phyloP scores from a whole-genome alignment of 2,329 filamentous ascomycete genomes.

The Fusarium napiforme region DNA sequence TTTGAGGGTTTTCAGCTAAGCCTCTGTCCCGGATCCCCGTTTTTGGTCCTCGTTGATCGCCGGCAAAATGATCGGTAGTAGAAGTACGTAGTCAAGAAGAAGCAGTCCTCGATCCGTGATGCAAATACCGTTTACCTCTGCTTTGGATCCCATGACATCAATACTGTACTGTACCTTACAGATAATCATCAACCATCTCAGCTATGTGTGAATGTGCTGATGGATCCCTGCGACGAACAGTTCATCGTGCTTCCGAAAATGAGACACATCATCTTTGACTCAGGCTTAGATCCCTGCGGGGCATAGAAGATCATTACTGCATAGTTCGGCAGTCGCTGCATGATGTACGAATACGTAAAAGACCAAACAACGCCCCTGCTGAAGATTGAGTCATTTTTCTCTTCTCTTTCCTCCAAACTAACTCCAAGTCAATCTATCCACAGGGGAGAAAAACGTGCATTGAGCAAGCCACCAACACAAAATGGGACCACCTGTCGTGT shows the following conservation, averaged over 20 bases:
- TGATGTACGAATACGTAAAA: not conserved
- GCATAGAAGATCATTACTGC: not conserved
- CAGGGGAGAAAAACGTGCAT: not conserved
- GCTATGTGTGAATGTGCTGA: not conserved
- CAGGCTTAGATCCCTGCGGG: not conserved
- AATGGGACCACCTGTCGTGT: not conserved
- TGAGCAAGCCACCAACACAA: conserved; percentile 8
- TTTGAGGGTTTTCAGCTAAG: not conserved
- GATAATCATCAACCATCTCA: not conserved
- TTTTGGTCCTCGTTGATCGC: not conserved
- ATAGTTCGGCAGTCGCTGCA: not conserved
- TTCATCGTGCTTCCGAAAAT: not conserved
- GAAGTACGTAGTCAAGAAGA: not conserved
- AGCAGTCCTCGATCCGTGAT: not conserved
- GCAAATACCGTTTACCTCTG: not conserved
- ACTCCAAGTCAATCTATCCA: too few relatives aligned
- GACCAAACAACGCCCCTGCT: not conserved
- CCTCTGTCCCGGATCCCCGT: not conserved
- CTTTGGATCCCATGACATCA: not conserved
- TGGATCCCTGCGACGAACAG: not conserved
- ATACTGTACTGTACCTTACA: not conserved
- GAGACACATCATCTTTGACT: not conserved
- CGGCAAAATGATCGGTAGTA: not conserved
- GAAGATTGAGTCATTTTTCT: not conserved
- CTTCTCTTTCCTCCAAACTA: not conserved